Base-by-base conservation (phyloP, 208 protist species). In the Blechomonas ayalai region DNA sequence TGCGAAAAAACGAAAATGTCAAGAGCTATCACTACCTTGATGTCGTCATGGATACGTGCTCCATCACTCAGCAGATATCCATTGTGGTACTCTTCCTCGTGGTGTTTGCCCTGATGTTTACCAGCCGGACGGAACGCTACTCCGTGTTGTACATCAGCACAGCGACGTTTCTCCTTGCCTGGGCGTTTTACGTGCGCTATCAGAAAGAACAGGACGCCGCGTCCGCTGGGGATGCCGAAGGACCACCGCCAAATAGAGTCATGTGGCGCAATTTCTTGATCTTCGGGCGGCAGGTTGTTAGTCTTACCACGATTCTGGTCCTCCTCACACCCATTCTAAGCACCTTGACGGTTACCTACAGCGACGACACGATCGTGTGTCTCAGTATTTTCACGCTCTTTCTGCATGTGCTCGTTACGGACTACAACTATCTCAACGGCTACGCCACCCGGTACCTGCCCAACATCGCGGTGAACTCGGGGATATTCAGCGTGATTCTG, bases 381-480 rank as follows among this genome's bases (percentile, higher is more conserved):
- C 63, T 92, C 25, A 83, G 72, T 50, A 70, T 89, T 24, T 59
- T 88, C 46, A 68, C 73, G 27, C 85, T 92, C 77, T 80, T 57
- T 23, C 25, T 95, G 27, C 69, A 92, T 48, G 59, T 92, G 35
- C 47, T 89, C 12, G 34, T 75, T 41, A 73, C 76, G 0, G 84
- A 95, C 59, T 95, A 95, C 61, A 81, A 69, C 49, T 95, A 90
- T 51, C 52, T 91, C 16, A 90, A 88, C 42, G 81, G 70, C 25
- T 78, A 85, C 43, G 75, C 73, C 27, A 49, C 72, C 37, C 58
- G 63, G 26, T 86, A 75, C 42, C 46, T 73, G 27, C 73, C 71
- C 13, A 90, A 80, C 46, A 37, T 81, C 16, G 72, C 83, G 4
- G 67, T 92, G 23, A 95, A 90, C 68, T 67, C 83, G 24, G 83